Conservation (phyloP, 2,329 filamentous ascomycete species). For the Xenoacremonium recifei region DNA sequence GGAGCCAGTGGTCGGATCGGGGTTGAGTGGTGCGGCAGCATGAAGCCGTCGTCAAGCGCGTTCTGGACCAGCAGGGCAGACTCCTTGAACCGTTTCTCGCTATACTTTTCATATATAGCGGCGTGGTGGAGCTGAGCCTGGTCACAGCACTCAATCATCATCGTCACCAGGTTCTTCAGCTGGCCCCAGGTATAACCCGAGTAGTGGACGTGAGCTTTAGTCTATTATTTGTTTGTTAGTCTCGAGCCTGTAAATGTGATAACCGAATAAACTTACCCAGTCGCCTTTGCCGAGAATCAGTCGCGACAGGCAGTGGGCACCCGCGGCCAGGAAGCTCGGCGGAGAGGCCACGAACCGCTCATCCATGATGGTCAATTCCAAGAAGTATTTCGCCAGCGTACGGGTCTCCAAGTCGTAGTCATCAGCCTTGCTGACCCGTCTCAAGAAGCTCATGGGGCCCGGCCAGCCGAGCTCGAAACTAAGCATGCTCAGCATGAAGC, state of each 20-base stretch:
- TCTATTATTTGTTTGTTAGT: constrained; percentile 53
- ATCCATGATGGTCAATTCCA: constrained; percentile 96
- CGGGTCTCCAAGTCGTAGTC: constrained; percentile 95
- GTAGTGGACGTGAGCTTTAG: constrained; percentile 82
- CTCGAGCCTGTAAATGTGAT: neutral
- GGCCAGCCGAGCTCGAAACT: constrained; percentile 96
- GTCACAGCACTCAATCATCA: constrained; percentile 86
- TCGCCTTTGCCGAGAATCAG: constrained; percentile 86
- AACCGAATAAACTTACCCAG: constrained; percentile 66
- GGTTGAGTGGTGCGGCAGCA: constrained; percentile 40
- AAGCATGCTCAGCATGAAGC: constrained; percentile 97
- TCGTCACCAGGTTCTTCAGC: constrained; percentile 71
- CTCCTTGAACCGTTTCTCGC: constrained; percentile 81
- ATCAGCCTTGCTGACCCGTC: constrained; percentile 96
- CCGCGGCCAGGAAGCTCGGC: constrained; percentile 87
- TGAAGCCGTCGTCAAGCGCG: constrained; percentile 64
- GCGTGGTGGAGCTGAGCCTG: constrained; percentile 77
- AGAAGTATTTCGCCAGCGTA: constrained; percentile 95
- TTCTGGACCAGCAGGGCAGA: constrained; percentile 77
- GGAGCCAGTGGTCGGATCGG: constrained; percentile 37
- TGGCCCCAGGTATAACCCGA: constrained; percentile 90
- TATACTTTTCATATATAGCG: constrained; percentile 90
- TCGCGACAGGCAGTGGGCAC: constrained; percentile 87
- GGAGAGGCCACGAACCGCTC: constrained; percentile 92
- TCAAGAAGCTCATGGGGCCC: constrained; percentile 97